Percentiles rank a stretch among this genome's conserved stretches.
These are phyloP conservation scores for Pontederia paniculata DNA, from an alignment of 176 grass and related monocot species.

Conservation along the genomic window DNA sequence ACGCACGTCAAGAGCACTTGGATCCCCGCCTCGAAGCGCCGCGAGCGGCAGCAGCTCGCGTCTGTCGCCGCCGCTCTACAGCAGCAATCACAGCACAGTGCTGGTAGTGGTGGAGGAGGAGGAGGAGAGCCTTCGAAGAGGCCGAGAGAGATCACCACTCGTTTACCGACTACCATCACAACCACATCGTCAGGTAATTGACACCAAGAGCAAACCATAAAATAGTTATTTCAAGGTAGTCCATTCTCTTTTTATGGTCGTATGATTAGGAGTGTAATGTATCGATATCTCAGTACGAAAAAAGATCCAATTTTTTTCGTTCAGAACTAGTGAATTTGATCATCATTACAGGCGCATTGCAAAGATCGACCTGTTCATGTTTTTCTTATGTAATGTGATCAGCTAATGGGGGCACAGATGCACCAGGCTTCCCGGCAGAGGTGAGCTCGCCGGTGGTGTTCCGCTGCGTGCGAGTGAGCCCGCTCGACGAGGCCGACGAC, in stretches of 20 bases:
- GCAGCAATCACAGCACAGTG: conserved; percentile 9
- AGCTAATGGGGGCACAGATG: conserved; percentile 26
- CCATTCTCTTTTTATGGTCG: neutral
- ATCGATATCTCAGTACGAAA: neutral
- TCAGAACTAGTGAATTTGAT: no score
- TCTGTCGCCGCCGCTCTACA: conserved; percentile 27
- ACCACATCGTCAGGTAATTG: conserved; percentile 71
- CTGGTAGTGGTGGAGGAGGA: neutral
- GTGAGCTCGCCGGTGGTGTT: conserved; percentile 84
- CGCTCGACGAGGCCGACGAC: conserved; percentile 48
- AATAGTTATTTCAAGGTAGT: neutral
- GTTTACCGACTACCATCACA: conserved; percentile 12
- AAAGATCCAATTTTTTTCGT: no score
- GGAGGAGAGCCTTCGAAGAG: conserved; percentile 27
- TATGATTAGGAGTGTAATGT: neutral
- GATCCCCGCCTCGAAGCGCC: conserved; percentile 82
- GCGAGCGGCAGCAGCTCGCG: conserved; percentile 73
- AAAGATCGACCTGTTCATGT: neutral
- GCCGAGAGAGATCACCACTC: conserved; percentile 28
- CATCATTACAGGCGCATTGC: no score
- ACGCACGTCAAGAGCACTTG: conserved; percentile 93
- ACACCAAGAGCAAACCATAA: neutral
- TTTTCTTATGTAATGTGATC: conserved; percentile 19
- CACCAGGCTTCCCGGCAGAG: conserved; percentile 53
- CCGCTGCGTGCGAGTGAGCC: conserved; percentile 78